Percentiles rank a stretch among this genome's conserved stretches.
phyloP scores from a whole-genome alignment of 768 basidiomycete genomes.

The Dioszegia crocea region DNA sequence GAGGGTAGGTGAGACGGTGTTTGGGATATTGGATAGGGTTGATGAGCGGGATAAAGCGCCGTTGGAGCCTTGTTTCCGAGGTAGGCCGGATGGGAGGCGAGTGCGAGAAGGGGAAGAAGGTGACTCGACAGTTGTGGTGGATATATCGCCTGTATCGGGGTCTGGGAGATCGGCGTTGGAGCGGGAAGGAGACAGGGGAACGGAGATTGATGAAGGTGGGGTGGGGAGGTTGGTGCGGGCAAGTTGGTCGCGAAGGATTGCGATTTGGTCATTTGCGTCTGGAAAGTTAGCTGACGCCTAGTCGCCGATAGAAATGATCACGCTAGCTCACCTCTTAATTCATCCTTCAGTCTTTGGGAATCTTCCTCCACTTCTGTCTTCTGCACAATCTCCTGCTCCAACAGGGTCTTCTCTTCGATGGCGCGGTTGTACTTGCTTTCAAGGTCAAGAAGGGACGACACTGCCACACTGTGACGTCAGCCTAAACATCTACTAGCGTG shows the following conservation, averaged over 20 bases:
- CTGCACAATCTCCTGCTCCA: conserved; percentile 90
- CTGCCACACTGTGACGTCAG: conserved; percentile 56
- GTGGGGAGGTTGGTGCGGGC: conserved; percentile 26
- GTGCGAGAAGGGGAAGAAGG: conserved; percentile 3
- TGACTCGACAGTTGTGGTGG: conserved; percentile 12
- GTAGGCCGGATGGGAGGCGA: background rate
- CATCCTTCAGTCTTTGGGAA: conserved; percentile 83
- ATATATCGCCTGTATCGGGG: conserved; percentile 4
- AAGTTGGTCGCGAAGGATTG: conserved; percentile 74
- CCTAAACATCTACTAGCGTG: conserved; percentile 30
- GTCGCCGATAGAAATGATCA: background rate
- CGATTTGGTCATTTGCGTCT: conserved; percentile 83
- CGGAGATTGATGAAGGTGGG: conserved; percentile 31
- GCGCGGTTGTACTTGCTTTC: conserved; percentile 84
- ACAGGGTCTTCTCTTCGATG: conserved; percentile 91
- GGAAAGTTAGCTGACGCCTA: conserved; percentile 2
- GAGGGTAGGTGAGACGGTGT: conserved; percentile 16
- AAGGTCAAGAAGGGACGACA: conserved; percentile 53
- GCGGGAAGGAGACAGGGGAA: conserved; percentile 29
- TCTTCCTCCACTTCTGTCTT: conserved; percentile 89
- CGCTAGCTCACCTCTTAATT: conserved; percentile 68
- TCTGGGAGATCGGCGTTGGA: conserved; percentile 14
- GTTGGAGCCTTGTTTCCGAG: background rate
- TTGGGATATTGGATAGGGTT: conserved; percentile 23
- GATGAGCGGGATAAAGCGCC: conserved; percentile 8